phyloP scores from a whole-genome alignment of 106 monocot genomes.

The Dioscorea zingiberensis region DNA sequence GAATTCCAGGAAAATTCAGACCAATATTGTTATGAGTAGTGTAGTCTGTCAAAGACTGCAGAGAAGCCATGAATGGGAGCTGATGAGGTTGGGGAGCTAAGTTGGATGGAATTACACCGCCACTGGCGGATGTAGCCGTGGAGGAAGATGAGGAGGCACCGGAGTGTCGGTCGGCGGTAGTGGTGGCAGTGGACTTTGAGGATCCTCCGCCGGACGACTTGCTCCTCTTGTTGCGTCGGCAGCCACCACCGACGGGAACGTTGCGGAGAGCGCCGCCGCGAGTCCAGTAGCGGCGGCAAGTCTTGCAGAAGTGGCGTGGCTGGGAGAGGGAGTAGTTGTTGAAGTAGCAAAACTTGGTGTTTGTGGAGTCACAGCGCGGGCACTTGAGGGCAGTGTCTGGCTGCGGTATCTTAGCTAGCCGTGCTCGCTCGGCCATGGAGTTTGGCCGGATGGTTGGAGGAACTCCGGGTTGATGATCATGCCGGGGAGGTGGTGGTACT shows the following conservation, averaged over 20 bases:
- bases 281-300: constrained; percentile 66
- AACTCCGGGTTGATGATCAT: not conserved
- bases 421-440: constrained; percentile 28
- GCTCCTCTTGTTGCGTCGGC: constrained; percentile 48
- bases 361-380: constrained; percentile 31
- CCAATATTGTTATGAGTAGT: not conserved
- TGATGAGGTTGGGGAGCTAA: constrained; percentile 1
- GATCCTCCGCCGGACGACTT: constrained; percentile 8
- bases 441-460: not conserved
- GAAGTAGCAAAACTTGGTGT: constrained; percentile 75
- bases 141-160: constrained; percentile 16
- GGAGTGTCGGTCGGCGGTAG: not conserved
- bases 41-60: constrained; percentile 31
- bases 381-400: constrained; percentile 20
- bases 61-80: constrained; percentile 28
- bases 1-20: not conserved
- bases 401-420: constrained; percentile 23
- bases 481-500: not conserved
- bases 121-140: not conserved
- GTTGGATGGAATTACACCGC: constrained; percentile 8
- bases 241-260: constrained; percentile 59
- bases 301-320: constrained; percentile 77
- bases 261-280: constrained; percentile 55
- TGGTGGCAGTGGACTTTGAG: not conserved
- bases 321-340: constrained; percentile 67